phyloP scores from a whole-genome alignment of 1,284 basidiomycete species.

The Coniophora puteana region DNA sequence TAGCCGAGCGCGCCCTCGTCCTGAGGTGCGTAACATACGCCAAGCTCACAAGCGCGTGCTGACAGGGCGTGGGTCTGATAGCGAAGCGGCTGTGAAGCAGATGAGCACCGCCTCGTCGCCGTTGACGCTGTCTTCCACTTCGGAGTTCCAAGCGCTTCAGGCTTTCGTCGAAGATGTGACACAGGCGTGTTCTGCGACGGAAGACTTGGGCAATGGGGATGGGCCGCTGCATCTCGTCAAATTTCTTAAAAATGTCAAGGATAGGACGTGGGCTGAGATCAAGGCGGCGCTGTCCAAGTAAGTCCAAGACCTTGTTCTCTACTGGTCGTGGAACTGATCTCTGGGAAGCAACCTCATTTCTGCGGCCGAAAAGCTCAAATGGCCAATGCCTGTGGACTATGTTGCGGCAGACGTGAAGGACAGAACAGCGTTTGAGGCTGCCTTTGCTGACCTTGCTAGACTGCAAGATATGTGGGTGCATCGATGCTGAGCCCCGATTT shows the following conservation, averaged over 20 bases:
- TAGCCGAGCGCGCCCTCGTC: constrained; percentile 67
- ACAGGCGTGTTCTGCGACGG: constrained; percentile 39
- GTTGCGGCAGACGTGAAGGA: constrained; percentile 42
- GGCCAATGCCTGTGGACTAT: constrained; percentile 79
- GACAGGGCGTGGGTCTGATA: constrained; percentile 26
- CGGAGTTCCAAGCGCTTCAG: constrained; percentile 59
- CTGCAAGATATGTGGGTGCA: constrained; percentile 71
- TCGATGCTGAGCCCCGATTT: constrained; percentile 1
- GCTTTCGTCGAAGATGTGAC: constrained; percentile 50
- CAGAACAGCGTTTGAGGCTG: constrained; percentile 63
- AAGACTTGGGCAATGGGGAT: constrained; percentile 35
- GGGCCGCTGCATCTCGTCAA: constrained; percentile 46
- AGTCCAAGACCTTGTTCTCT: constrained; percentile 21
- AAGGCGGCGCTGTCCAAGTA: constrained; percentile 63
- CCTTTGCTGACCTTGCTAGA: constrained; percentile 71
- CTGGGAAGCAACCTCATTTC: constrained; percentile 52
- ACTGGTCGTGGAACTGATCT: constrained; percentile 4
- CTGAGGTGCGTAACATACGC: constrained; percentile 60
- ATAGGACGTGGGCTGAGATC: constrained; percentile 74
- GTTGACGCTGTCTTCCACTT: constrained; percentile 44
- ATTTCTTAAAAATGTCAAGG: constrained; percentile 56
- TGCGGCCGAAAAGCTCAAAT: constrained; percentile 70
- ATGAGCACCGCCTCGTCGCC: constrained; percentile 36
- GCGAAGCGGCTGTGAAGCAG: constrained; percentile 54
- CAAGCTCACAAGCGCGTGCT: constrained; percentile 8